Conservation (phyloP, 1,284 basidiomycete genomes). For the Ceratorhiza oryzae-sativae region DNA sequence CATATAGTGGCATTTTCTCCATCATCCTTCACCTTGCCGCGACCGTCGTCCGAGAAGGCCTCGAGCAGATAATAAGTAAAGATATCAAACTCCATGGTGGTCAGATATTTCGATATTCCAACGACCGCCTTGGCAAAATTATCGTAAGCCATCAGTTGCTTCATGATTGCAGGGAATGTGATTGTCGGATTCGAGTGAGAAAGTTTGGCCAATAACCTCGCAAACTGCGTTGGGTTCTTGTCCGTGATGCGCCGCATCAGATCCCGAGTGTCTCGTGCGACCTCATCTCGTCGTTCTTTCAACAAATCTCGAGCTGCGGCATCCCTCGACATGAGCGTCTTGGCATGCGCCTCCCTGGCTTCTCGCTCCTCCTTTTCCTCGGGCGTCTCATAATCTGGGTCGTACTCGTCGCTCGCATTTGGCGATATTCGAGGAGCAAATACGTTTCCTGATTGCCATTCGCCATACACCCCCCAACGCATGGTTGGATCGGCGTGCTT, state of each 20-base stretch:
- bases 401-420: slow-evolving; percentile 36
- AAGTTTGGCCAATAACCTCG: slow-evolving; percentile 91
- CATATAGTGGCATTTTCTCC: slow-evolving; percentile 92
- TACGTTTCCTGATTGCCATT: slow-evolving; percentile 74
- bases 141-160: slow-evolving; percentile 96
- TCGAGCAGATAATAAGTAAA: slow-evolving; percentile 90
- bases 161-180: slow-evolving; percentile 88
- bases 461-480: slow-evolving; percentile 92
- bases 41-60: slow-evolving; percentile 84
- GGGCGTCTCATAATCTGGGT: slow-evolving; percentile 31
- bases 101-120: slow-evolving; percentile 88
- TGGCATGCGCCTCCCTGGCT: slow-evolving; percentile 54
- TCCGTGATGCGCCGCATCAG: slow-evolving; percentile 83
- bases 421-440: slow-evolving; percentile 38
- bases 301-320: slow-evolving; percentile 50
- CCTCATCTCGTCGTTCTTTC: slow-evolving; percentile 71
- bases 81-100: slow-evolving; percentile 92
- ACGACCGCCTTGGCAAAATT: slow-evolving; percentile 92
- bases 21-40: slow-evolving; percentile 88
- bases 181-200: slow-evolving; percentile 94
- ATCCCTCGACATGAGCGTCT: slow-evolving; percentile 43
- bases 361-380: slow-evolving; percentile 51
- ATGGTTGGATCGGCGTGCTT: slow-evolving; percentile 76
- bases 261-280: slow-evolving; percentile 78
- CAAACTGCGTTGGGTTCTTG: slow-evolving; percentile 68